Conservation (phyloP, 164 flowering plant genomes). For the Malania oleifera region DNA sequence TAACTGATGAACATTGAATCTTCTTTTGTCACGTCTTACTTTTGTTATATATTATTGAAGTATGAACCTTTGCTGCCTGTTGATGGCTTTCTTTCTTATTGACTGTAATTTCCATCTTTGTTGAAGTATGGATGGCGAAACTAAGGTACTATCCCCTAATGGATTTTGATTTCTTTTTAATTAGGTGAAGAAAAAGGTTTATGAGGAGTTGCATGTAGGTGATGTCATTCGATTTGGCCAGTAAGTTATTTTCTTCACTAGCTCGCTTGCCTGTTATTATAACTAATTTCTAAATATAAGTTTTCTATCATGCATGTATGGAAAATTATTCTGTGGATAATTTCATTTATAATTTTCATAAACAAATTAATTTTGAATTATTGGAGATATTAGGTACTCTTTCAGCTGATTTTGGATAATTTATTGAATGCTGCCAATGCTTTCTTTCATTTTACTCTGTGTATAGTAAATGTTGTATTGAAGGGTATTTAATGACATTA, state of each 20-base stretch:
- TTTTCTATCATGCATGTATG: background rate
- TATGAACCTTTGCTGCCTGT: background rate
- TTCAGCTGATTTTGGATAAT: no score
- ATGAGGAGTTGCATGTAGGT: conserved; percentile 87
- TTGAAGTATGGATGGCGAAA: background rate
- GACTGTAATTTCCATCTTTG: background rate
- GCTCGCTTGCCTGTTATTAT: background rate
- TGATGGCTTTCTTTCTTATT: background rate
- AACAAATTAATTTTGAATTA: no score
- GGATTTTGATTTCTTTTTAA: conserved; percentile 8
- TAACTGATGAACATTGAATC: no score
- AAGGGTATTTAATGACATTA: no score
- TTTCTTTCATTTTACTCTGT: no score
- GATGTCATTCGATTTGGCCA: conserved; percentile 95
- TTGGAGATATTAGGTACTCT: no score
- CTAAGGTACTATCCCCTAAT: background rate
- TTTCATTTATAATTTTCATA: no score
- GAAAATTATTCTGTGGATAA: no score
- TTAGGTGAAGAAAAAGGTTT: conserved; percentile 69
- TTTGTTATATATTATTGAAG: background rate
- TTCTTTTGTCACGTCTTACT: no score
- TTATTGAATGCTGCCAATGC: no score
- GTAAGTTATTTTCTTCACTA: conserved; percentile 41
- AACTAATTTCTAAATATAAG: background rate
- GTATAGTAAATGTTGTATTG: no score